Evolutionary conservation across 2,329 filamentous ascomycete species (phyloP).

Genomic region (Pseudogymnoascus sp.): DNA sequence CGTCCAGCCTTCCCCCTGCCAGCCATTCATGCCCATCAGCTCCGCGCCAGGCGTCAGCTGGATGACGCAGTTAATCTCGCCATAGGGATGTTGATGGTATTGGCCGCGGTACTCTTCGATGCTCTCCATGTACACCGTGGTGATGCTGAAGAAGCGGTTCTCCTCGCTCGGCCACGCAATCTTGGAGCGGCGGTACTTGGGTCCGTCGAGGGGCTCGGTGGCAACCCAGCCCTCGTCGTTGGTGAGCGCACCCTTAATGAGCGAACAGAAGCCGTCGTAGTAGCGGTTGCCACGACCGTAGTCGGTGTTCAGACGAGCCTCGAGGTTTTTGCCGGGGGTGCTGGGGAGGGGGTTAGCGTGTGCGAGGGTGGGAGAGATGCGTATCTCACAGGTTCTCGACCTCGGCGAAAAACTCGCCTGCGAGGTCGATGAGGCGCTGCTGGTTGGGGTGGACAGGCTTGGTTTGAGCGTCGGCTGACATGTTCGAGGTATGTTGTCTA

Average conservation of each 20-base stretch:
- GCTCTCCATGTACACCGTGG: conserved; percentile 50
- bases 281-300: conserved; percentile 37
- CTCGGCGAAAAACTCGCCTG: conserved; percentile 24
- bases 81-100: conserved; percentile 47
- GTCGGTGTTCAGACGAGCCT: conserved; percentile 35
- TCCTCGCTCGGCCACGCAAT: conserved; percentile 39
- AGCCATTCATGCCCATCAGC: conserved; percentile 48
- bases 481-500: background rate
- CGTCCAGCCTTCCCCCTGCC: conserved; percentile 51
- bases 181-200: conserved; percentile 40
- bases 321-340: conserved; percentile 40
- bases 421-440: conserved; percentile 14
- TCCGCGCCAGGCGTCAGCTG: conserved; percentile 43
- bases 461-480: background rate
- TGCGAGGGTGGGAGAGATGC: background rate
- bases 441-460: conserved; percentile 6
- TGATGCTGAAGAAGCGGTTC: conserved; percentile 48
- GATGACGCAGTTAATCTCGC: conserved; percentile 49
- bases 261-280: conserved; percentile 37
- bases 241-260: conserved; percentile 33
- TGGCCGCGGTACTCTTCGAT: conserved; percentile 42
- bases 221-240: conserved; percentile 39
- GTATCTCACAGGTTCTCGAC: conserved; percentile 25
- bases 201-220: conserved; percentile 36
- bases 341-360: conserved; percentile 14